Conservation (phyloP, 2,329 filamentous ascomycete genomes). For the Fusarium subtropicale region DNA sequence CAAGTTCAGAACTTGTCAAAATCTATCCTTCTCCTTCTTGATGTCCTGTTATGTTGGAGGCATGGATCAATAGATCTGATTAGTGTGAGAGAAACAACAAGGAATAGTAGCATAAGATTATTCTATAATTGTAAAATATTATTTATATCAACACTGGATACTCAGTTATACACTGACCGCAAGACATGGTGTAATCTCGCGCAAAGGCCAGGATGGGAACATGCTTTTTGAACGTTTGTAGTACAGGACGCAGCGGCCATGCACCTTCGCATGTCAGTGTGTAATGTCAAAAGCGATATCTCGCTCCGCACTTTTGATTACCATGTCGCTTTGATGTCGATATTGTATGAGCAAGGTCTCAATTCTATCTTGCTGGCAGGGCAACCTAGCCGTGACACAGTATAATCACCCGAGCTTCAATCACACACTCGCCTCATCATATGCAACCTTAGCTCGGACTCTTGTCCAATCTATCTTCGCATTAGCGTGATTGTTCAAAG, state of each 20-base stretch:
- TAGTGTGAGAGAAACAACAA: background rate
- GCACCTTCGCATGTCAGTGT: background rate
- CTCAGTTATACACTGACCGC: background rate
- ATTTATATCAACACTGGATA: background rate
- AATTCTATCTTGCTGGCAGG: background rate
- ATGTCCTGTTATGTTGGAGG: constrained; percentile 51
- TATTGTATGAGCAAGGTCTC: background rate
- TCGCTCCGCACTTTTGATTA: background rate
- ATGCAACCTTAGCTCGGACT: background rate
- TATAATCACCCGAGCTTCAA: background rate
- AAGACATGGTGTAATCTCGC: background rate
- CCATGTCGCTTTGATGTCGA: background rate
- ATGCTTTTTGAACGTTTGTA: background rate
- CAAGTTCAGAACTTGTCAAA: constrained; percentile 50
- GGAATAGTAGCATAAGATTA: background rate
- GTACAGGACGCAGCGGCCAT: background rate
- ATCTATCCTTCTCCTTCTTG: constrained; percentile 49
- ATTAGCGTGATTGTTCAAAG: background rate
- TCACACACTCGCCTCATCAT: background rate
- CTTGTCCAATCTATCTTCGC: background rate
- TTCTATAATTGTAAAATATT: background rate
- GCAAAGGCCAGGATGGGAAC: background rate
- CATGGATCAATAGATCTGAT: constrained; percentile 37
- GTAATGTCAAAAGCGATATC: background rate
- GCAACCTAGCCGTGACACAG: background rate